phyloP scores from a whole-genome alignment of 2,329 filamentous ascomycete species.

The Fusarium incarnatum region DNA sequence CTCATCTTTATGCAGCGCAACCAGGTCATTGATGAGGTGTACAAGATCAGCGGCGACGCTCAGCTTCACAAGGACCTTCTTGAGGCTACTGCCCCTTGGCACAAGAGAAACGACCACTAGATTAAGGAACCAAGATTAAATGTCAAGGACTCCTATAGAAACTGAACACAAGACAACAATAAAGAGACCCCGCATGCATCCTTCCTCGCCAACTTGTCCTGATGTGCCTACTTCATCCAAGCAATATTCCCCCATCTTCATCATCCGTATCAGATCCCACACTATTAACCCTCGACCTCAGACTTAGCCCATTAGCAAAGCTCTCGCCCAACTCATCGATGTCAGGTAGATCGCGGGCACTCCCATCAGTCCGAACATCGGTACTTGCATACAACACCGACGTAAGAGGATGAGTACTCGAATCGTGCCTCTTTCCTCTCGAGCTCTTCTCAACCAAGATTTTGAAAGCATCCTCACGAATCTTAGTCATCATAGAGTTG shows the following conservation, averaged over 20 bases:
- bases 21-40: slow-evolving; percentile 50
- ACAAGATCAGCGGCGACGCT: slow-evolving; percentile 54
- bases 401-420: slow-evolving; percentile 43
- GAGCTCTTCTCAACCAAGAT: slow-evolving; percentile 47
- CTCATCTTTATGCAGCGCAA: slow-evolving; percentile 57
- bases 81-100: slow-evolving; percentile 56
- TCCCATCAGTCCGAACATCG: slow-evolving; percentile 23
- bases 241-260: slow-evolving; percentile 31
- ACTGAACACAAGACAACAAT: not conserved
- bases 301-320: slow-evolving; percentile 17
- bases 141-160: not conserved
- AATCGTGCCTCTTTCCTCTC: slow-evolving; percentile 48
- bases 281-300: slow-evolving; percentile 2
- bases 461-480: slow-evolving; percentile 47
- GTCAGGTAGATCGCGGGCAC: slow-evolving; percentile 8
- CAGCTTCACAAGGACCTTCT: slow-evolving; percentile 55
- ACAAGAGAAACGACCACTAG: slow-evolving; percentile 54
- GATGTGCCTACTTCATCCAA: not conserved
- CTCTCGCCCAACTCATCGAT: slow-evolving; percentile 33
- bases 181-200: not conserved
- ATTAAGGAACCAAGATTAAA: not conserved
- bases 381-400: slow-evolving; percentile 11
- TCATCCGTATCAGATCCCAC: slow-evolving; percentile 27
- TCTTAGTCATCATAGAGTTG: slow-evolving; percentile 42
- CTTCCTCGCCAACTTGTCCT: not conserved